Percentiles rank a stretch among this genome's conserved stretches.
Evolutionary conservation across 768 basidiomycete genomes (phyloP).

Genomic region (Psilocybe sp.): DNA sequence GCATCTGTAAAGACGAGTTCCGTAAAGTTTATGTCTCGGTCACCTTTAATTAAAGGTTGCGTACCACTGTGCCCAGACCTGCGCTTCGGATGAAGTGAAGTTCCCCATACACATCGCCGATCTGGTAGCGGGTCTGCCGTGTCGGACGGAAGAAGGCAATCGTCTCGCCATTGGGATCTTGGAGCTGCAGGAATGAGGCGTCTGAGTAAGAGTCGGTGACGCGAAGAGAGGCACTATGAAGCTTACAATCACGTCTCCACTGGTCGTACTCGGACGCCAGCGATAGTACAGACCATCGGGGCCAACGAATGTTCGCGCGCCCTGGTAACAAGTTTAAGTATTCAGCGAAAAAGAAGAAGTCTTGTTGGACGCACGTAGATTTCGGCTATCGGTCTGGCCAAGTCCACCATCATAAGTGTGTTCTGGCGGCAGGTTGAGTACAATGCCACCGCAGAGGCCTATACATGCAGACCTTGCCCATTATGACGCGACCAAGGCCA

Average conservation of each 20-base stretch:
- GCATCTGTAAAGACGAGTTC: conserved; percentile 48
- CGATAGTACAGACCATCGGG: conserved; percentile 80
- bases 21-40: conserved; percentile 6
- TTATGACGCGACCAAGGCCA: conserved; percentile 79
- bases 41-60: conserved; percentile 21
- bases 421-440: conserved; percentile 23
- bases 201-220: conserved; percentile 10
- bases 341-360: conserved; percentile 5
- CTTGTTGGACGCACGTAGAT: conserved; percentile 41
- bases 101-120: conserved; percentile 85
- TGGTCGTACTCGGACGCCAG: conserved; percentile 68
- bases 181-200: conserved; percentile 47
- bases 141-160: conserved; percentile 82
- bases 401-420: conserved; percentile 73
- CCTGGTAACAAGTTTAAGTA: conserved; percentile 33
- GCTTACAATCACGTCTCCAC: conserved; percentile 60
- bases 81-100: conserved; percentile 78
- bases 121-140: conserved; percentile 75
- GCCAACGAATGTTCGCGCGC: conserved; percentile 70
- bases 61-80: conserved; percentile 80
- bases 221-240: conserved; percentile 12
- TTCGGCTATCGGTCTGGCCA: conserved; percentile 67
- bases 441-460: neutral
- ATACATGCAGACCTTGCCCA: conserved; percentile 64
- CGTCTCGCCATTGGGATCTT: conserved; percentile 64